A percentile compares a stretch with the other conserved stretches of the same genome.
Evolutionary conservation across 176 grass and related monocot species (phyloP).

Genomic region (Bolboschoenus planiculmis): DNA sequence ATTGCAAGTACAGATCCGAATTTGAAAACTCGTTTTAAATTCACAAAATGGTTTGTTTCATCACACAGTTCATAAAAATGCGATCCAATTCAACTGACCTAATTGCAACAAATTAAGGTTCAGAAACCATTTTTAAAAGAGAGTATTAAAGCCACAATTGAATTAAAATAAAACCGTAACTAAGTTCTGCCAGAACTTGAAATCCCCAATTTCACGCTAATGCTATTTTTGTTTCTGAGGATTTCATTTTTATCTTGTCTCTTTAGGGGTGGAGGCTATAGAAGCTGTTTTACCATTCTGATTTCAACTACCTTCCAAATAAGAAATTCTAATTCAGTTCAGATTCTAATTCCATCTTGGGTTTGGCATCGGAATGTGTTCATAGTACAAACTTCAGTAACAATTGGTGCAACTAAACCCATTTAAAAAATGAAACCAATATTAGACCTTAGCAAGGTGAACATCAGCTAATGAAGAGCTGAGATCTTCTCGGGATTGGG

Average conservation of each 20-base stretch:
- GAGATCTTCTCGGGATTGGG: constrained; percentile 96
- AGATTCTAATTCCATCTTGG: not conserved
- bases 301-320: not conserved
- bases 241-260: not conserved
- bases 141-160: not conserved
- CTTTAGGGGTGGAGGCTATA: not conserved
- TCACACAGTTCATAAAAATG: not conserved
- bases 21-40: not conserved
- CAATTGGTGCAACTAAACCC: constrained; percentile 19
- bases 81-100: not conserved
- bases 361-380: not conserved
- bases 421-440: constrained; percentile 11
- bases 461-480: constrained; percentile 59
- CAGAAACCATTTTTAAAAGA: not conserved
- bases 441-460: constrained; percentile 71
- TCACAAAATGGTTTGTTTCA: not conserved
- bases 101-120: not conserved
- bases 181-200: not conserved
- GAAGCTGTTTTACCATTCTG: not conserved
- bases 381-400: constrained; percentile 6
- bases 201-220: not conserved
- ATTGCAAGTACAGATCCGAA: not conserved
- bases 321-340: not conserved
- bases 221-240: not conserved
- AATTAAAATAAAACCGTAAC: not conserved